phyloP scores from a whole-genome alignment of 2,329 filamentous ascomycete species.

The Eutypa lata region DNA sequence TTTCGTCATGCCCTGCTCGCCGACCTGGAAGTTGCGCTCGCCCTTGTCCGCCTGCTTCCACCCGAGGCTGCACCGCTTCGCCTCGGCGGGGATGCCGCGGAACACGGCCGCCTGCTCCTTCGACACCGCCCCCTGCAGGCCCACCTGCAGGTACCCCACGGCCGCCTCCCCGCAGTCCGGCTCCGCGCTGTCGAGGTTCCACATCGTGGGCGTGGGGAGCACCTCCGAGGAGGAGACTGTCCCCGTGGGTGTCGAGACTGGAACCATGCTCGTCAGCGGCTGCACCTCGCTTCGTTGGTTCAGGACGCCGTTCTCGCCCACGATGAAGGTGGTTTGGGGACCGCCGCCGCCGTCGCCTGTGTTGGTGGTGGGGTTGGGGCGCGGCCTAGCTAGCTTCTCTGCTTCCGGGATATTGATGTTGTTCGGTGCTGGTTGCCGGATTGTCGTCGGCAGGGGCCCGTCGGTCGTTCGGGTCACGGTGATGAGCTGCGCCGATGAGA shows the following conservation, averaged over 20 bases:
- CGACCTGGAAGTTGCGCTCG: slow-evolving; percentile 35
- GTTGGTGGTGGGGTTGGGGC: too few species aligned
- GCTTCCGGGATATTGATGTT: too few species aligned
- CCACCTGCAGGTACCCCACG: slow-evolving; percentile 11
- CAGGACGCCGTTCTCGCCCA: too few species aligned
- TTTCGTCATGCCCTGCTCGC: slow-evolving; percentile 21
- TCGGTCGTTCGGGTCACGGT: background rate
- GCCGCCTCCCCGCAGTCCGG: slow-evolving; percentile 6
- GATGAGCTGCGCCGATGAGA: background rate
- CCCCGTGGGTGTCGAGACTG: background rate
- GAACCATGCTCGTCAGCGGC: too few species aligned
- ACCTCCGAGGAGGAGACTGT: background rate
- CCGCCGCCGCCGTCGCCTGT: too few species aligned
- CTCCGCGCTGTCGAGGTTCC: slow-evolving; percentile 16
- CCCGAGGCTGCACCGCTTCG: slow-evolving; percentile 24
- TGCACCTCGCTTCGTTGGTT: too few species aligned
- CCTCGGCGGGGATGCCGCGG: slow-evolving; percentile 24
- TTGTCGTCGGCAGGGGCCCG: background rate
- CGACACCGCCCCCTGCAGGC: slow-evolving; percentile 9
- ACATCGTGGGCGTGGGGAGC: slow-evolving; percentile 19
- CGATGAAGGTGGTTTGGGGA: too few species aligned
- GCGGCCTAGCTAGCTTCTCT: too few species aligned
- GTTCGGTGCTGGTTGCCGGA: too few species aligned
- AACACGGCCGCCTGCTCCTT: slow-evolving; percentile 32
- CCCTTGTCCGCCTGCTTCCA: slow-evolving; percentile 34